These are phyloP conservation scores for Rugonectria rugulosa DNA, from an alignment of 2,329 filamentous ascomycete genomes.

Conservation along the genomic window DNA sequence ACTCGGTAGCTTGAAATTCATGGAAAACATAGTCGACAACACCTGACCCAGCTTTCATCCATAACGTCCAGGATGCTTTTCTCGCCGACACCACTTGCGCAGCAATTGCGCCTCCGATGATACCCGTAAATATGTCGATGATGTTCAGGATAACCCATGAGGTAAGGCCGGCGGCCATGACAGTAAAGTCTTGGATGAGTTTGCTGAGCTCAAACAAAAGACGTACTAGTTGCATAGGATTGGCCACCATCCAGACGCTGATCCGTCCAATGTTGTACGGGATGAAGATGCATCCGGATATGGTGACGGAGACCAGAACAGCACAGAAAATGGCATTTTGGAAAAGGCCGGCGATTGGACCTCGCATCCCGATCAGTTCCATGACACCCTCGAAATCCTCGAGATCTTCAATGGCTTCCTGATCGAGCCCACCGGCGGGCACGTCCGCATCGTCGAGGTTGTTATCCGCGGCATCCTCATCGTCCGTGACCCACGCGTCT, in stretches of 20 bases:
- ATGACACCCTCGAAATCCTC: constrained; percentile 97
- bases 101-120: constrained; percentile 43
- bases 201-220: constrained; percentile 78
- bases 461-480: constrained; percentile 28
- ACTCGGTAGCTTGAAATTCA: constrained; percentile 65
- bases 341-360: constrained; percentile 85
- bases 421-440: constrained; percentile 74
- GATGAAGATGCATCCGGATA: constrained; percentile 85
- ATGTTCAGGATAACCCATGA: constrained; percentile 53
- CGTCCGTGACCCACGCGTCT: constrained; percentile 48
- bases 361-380: constrained; percentile 96
- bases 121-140: constrained; percentile 46
- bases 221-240: constrained; percentile 78
- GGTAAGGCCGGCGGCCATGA: constrained; percentile 68
- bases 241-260: constrained; percentile 79
- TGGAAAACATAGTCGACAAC: constrained; percentile 59
- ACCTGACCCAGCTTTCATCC: constrained; percentile 53
- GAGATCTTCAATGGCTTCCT: constrained; percentile 80
- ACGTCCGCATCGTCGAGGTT: constrained; percentile 67
- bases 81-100: constrained; percentile 42
- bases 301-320: constrained; percentile 85
- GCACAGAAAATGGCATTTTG: constrained; percentile 96
- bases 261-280: constrained; percentile 93
- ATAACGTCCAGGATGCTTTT: constrained; percentile 53
- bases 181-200: constrained; percentile 76